Evolutionary conservation across 1,139 yeast species (phyloP).

Genomic region (Suhomyces coccinellae): DNA sequence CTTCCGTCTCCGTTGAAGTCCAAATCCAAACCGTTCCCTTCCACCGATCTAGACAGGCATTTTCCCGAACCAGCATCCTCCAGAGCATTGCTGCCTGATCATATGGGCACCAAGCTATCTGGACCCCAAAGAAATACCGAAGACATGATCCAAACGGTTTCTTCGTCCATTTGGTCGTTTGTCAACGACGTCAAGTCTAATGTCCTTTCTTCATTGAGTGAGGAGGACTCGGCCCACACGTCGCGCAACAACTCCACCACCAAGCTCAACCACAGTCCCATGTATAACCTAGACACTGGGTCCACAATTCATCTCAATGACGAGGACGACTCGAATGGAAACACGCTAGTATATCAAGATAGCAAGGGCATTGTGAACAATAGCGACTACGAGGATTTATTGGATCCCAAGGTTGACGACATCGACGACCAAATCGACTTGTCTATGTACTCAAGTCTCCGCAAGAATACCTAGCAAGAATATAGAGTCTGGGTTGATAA

Average conservation of each 20-base stretch:
- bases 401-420: slow-evolving; percentile 13
- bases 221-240: slow-evolving; percentile 20
- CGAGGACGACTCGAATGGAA: slow-evolving; percentile 9
- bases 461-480: slow-evolving; percentile 6
- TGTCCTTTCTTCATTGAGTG: slow-evolving; percentile 38
- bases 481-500: too few species aligned
- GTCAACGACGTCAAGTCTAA: slow-evolving; percentile 45
- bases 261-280: slow-evolving; percentile 9
- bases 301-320: slow-evolving; percentile 24
- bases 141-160: slow-evolving; percentile 41
- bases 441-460: slow-evolving; percentile 25
- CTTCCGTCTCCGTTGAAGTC: slow-evolving; percentile 28
- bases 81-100: neutral
- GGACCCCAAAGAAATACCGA: slow-evolving; percentile 6
- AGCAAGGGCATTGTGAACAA: slow-evolving; percentile 12
- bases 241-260: slow-evolving; percentile 4
- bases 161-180: slow-evolving; percentile 48
- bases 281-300: slow-evolving; percentile 33
- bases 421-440: slow-evolving; percentile 30
- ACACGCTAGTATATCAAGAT: slow-evolving; percentile 8
- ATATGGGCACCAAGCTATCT: neutral
- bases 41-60: slow-evolving; percentile 9
- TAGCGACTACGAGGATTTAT: slow-evolving; percentile 17
- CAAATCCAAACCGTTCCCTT: slow-evolving; percentile 17
- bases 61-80: slow-evolving; percentile 6